These are phyloP conservation scores for Amanita rubescens DNA, from an alignment of 768 basidiomycete species.

Conservation along the genomic window DNA sequence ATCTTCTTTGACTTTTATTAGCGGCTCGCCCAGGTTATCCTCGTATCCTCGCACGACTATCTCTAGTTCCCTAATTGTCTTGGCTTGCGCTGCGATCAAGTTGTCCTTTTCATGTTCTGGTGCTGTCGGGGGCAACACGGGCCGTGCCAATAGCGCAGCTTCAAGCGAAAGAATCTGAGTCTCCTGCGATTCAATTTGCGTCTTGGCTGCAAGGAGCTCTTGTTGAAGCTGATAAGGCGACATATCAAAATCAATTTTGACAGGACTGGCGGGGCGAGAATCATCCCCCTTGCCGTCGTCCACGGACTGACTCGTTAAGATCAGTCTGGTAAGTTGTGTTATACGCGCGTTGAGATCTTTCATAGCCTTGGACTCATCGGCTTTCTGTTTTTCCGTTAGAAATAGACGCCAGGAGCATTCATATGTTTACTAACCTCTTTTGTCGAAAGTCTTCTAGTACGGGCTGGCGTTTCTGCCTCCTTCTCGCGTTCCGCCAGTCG, in stretches of 20 bases:
- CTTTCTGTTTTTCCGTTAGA: conserved; percentile 41
- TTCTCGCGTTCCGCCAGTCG: conserved; percentile 66
- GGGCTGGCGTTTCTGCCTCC: conserved; percentile 37
- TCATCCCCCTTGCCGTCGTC: conserved; percentile 62
- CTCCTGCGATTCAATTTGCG: conserved; percentile 73
- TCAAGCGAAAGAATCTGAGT: conserved; percentile 82
- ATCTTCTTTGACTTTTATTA: conserved; percentile 60
- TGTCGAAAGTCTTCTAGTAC: conserved; percentile 41
- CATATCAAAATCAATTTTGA: conserved; percentile 87
- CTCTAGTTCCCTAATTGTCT: conserved; percentile 75
- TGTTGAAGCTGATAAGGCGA: conserved; percentile 88
- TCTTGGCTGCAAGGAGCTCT: conserved; percentile 72
- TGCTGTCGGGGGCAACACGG: conserved; percentile 56
- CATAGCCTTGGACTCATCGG: conserved; percentile 82
- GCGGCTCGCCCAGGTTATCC: conserved; percentile 62
- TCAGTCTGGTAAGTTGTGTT: conserved; percentile 76
- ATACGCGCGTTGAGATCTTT: conserved; percentile 74
- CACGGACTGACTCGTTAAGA: conserved; percentile 79
- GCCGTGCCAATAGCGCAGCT: conserved; percentile 64
- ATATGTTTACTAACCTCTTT: conserved; percentile 35
- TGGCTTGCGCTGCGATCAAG: conserved; percentile 62
- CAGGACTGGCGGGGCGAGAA: conserved; percentile 73
- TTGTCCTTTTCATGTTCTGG: conserved; percentile 69
- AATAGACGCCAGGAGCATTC: background rate
- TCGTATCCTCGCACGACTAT: conserved; percentile 63